Evolutionary conservation across 192 early-diverging fungal species (phyloP).

Genomic region (Entophlyctis helioformis): DNA sequence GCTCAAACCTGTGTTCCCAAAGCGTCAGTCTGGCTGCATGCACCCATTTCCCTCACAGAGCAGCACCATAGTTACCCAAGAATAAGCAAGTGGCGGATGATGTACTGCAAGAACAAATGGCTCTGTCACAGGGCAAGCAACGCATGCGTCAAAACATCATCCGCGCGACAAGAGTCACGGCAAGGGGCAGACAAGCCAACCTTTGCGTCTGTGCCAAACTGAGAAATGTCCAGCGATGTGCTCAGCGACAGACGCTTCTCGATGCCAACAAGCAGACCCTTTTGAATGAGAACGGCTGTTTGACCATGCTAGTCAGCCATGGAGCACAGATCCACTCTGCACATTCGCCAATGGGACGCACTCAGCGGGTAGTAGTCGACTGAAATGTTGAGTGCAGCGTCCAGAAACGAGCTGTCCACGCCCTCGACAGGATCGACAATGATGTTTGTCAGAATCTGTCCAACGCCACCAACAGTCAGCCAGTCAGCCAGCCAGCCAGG

Average conservation of each 20-base stretch:
- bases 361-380: slow-evolving; percentile 75
- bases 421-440: slow-evolving; percentile 31
- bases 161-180: background rate
- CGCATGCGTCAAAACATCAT: background rate
- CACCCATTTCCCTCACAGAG: background rate
- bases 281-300: slow-evolving; percentile 53
- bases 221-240: slow-evolving; percentile 38
- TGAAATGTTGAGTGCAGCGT: too few relatives aligned
- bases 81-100: slow-evolving; percentile 48
- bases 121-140: slow-evolving; percentile 40
- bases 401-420: too few relatives aligned
- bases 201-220: slow-evolving; percentile 57
- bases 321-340: too few relatives aligned
- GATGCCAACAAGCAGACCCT: slow-evolving; percentile 66
- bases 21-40: background rate
- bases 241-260: slow-evolving; percentile 49
- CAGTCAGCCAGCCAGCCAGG: too few relatives aligned
- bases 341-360: slow-evolving; percentile 14
- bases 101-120: slow-evolving; percentile 62
- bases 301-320: too few relatives aligned
- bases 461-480: too few relatives aligned
- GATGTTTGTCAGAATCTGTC: background rate
- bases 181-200: slow-evolving; percentile 14
- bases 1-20: slow-evolving; percentile 23
- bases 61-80: slow-evolving; percentile 12